Percentiles rank a stretch among this genome's conserved stretches.
Evolutionary conservation across 139 green algal genomes (phyloP).

Genomic region (Nannochloris sp.): DNA sequence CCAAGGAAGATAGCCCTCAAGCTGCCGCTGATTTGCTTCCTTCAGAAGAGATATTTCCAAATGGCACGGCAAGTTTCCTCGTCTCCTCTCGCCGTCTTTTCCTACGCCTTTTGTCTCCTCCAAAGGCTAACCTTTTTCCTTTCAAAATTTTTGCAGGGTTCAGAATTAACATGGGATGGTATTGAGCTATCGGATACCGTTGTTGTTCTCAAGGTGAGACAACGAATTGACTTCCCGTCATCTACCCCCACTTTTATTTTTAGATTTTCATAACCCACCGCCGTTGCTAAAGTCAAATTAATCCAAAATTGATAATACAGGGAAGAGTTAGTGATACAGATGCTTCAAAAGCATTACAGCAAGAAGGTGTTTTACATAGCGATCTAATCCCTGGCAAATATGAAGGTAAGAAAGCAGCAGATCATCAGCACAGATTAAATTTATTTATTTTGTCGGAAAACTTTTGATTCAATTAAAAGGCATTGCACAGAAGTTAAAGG

Average conservation of each 20-base stretch:
- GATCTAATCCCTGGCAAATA: conserved; percentile 31
- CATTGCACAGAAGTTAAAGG: too few species aligned
- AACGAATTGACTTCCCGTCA: neutral
- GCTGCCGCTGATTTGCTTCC: too few species aligned
- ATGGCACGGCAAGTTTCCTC: too few species aligned
- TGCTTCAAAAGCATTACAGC: neutral
- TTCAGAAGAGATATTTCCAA: too few species aligned
- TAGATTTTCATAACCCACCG: neutral
- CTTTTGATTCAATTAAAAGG: too few species aligned
- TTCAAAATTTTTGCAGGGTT: too few species aligned
- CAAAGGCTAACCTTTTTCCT: too few species aligned
- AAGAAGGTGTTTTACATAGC: neutral
- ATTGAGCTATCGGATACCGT: neutral
- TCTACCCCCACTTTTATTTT: neutral
- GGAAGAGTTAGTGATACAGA: neutral
- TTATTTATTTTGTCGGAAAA: neutral
- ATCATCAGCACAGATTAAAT: neutral
- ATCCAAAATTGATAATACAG: neutral
- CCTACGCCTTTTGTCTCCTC: too few species aligned
- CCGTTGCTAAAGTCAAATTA: too few species aligned
- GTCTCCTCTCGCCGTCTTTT: too few species aligned
- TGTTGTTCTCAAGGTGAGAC: neutral
- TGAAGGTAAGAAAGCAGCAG: conserved; percentile 6
- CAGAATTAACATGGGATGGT: neutral
- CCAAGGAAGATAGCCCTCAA: too few species aligned